Percentiles rank a stretch among this genome's conserved stretches.
Conservation (phyloP, 345 rosid genomes). For the Arabis alpina region DNA sequence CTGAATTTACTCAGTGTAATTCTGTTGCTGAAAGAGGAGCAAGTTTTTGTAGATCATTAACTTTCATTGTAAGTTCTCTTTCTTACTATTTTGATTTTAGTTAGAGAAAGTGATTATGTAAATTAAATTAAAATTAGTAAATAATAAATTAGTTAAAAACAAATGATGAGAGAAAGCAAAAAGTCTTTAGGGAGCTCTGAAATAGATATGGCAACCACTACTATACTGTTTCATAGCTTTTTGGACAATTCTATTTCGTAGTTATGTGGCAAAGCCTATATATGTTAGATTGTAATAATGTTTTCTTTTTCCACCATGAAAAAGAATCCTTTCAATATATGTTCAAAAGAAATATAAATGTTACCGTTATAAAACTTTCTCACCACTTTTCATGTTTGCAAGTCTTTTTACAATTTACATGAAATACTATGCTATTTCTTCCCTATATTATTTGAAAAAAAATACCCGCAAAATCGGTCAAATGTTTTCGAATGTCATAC, state of each 20-base stretch:
- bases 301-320: conserved; percentile 25
- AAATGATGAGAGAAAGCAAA: conserved; percentile 31
- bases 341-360: conserved; percentile 7
- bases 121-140: not conserved
- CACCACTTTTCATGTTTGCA: not conserved
- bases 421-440: not conserved
- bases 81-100: not conserved
- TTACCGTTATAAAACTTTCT: conserved; percentile 32
- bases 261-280: conserved; percentile 37
- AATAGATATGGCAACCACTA: conserved; percentile 44
- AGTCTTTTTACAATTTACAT: not conserved
- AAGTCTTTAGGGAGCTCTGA: conserved; percentile 32
- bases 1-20: conserved; percentile 43
- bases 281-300: not conserved
- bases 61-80: conserved; percentile 58
- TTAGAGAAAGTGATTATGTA: not conserved
- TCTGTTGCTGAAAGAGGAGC: conserved; percentile 58
- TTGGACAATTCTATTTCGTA: conserved; percentile 41
- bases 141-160: conserved; percentile 28
- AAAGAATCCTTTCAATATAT: not conserved
- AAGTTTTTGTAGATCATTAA: conserved; percentile 62
- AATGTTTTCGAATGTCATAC: no score
- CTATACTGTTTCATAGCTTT: conserved; percentile 22
- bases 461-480: no score
- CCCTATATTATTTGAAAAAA: not conserved